phyloP scores from a whole-genome alignment of 345 rosid genomes.

The Hypericum perforatum region DNA sequence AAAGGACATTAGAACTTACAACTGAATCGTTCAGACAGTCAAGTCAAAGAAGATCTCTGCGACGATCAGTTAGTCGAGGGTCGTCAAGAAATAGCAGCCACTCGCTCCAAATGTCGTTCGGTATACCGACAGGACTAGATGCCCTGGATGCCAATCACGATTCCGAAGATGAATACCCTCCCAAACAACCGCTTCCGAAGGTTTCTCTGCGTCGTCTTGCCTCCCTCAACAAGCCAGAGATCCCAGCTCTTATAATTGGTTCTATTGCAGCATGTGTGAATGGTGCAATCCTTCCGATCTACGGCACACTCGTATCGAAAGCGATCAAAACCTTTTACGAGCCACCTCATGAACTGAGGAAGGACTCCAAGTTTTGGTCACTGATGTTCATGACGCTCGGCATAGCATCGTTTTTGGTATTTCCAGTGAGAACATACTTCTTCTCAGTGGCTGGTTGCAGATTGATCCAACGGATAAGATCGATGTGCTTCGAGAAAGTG shows the following conservation, averaged over 20 bases:
- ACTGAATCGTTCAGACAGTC: too few species aligned
- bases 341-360: conserved; percentile 43
- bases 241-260: conserved; percentile 52
- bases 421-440: conserved; percentile 41
- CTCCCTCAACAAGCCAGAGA: conserved; percentile 70
- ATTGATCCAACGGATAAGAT: conserved; percentile 50
- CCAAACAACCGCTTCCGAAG: too few species aligned
- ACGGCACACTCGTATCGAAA: conserved; percentile 42
- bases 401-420: conserved; percentile 37
- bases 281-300: conserved; percentile 55
- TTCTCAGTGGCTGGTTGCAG: conserved; percentile 68
- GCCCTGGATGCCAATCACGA: too few species aligned
- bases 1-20: too few species aligned
- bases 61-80: too few species aligned
- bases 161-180: too few species aligned
- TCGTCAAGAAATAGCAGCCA: too few species aligned
- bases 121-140: too few species aligned
- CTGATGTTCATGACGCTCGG: conserved; percentile 50
- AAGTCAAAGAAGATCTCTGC: too few species aligned
- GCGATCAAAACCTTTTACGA: conserved; percentile 48
- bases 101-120: too few species aligned
- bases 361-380: conserved; percentile 64
- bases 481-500: conserved; percentile 75
- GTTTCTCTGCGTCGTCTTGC: conserved; percentile 32
- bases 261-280: conserved; percentile 35